Percentiles rank a stretch among this genome's conserved stretches.
phyloP scores from a whole-genome alignment of 2,329 filamentous ascomycete species.

The Epichloe sibirici region DNA sequence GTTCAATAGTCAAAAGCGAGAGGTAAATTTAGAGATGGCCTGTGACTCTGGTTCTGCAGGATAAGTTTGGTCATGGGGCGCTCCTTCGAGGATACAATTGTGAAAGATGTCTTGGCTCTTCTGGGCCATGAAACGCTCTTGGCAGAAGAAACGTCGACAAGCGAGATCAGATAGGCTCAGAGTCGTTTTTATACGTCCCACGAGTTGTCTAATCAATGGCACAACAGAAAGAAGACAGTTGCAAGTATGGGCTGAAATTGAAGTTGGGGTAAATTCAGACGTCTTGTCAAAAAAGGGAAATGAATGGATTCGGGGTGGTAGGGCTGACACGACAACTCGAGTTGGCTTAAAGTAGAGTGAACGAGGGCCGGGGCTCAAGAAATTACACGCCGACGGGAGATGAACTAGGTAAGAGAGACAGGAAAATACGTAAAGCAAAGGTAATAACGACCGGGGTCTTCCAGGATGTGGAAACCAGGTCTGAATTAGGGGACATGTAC shows the following conservation, averaged over 20 bases:
- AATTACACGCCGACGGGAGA: not conserved
- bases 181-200: not conserved
- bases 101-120: not conserved
- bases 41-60: not conserved
- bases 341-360: not conserved
- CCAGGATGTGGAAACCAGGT: conserved; percentile 3
- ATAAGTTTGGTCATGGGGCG: not conserved
- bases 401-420: not conserved
- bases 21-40: not conserved
- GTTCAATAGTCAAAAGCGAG: not conserved
- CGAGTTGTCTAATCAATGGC: not conserved
- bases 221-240: not conserved
- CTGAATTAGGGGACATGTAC: not conserved
- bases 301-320: not conserved
- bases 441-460: not conserved
- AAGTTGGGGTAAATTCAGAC: not conserved
- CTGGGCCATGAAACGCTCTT: too few relatives aligned
- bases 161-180: not conserved
- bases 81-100: not conserved
- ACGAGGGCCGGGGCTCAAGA: conserved; percentile 1
- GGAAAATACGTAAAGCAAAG: not conserved
- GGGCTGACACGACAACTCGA: conserved; percentile 4
- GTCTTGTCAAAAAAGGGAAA: not conserved
- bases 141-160: not conserved
- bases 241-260: not conserved